These are phyloP conservation scores for Pseudogymnoascus sp. DNA, from an alignment of 2,329 filamentous ascomycete species.

Conservation along the genomic window DNA sequence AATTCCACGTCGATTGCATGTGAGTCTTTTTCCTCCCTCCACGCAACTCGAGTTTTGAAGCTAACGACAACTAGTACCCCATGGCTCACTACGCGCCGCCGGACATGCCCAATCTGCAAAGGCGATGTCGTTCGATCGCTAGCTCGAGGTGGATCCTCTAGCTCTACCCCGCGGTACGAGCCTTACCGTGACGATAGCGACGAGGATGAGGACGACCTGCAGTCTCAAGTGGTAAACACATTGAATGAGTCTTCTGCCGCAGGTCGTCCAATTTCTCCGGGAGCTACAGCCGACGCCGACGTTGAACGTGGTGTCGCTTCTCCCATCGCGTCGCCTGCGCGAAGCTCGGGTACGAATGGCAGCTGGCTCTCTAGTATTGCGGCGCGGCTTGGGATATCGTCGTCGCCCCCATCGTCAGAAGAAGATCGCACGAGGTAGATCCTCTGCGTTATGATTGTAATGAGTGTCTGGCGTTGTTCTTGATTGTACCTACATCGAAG, in stretches of 20 bases:
- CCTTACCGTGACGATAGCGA: slow-evolving; percentile 35
- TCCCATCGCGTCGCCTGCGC: neutral
- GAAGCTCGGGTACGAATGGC: neutral
- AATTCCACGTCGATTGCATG: slow-evolving; percentile 99
- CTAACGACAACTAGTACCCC: slow-evolving; percentile 60
- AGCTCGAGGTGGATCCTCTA: slow-evolving; percentile 36
- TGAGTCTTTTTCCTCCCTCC: slow-evolving; percentile 48
- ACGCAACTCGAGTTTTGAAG: slow-evolving; percentile 13
- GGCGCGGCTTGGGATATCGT: neutral
- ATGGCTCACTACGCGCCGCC: slow-evolving; percentile 88
- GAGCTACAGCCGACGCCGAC: slow-evolving; percentile 33
- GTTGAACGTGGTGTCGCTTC: slow-evolving; percentile 32
- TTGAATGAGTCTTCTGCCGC: neutral
- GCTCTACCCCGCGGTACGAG: slow-evolving; percentile 29
- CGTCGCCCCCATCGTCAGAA: neutral
- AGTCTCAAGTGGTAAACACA: slow-evolving; percentile 4
- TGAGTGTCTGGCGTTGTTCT: neutral
- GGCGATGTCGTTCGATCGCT: slow-evolving; percentile 80
- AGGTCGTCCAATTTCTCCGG: neutral
- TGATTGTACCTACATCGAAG: slow-evolving; percentile 1
- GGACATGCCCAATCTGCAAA: slow-evolving; percentile 98
- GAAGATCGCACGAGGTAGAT: slow-evolving; percentile 7
- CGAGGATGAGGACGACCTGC: slow-evolving; percentile 30
- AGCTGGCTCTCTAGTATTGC: slow-evolving; percentile 2
- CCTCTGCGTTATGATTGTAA: slow-evolving; percentile 1